Conservation (phyloP, 495 filamentous ascomycete species). For the Penicillium salamii region DNA sequence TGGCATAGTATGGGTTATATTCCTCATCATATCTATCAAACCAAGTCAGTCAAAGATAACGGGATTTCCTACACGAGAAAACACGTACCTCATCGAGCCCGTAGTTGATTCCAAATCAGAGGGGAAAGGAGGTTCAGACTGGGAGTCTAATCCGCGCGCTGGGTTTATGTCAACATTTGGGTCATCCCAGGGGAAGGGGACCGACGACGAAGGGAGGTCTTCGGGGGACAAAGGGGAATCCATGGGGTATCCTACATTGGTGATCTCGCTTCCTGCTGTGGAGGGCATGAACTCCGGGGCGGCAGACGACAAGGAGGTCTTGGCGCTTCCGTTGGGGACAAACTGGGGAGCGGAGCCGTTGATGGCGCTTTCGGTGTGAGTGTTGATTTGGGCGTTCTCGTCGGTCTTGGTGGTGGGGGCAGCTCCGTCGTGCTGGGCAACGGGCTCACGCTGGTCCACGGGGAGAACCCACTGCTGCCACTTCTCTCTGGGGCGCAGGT, state of each 20-base stretch:
- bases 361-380: slow-evolving; percentile 21
- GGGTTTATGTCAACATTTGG: slow-evolving; percentile 50
- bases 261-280: slow-evolving; percentile 32
- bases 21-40: not conserved
- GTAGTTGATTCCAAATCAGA: slow-evolving; percentile 4
- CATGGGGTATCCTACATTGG: slow-evolving; percentile 44
- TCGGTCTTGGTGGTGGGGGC: slow-evolving; percentile 23
- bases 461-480: slow-evolving; percentile 81
- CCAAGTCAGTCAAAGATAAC: not conserved
- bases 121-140: slow-evolving; percentile 3
- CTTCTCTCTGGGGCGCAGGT: slow-evolving; percentile 70
- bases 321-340: slow-evolving; percentile 38
- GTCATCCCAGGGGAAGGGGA: slow-evolving; percentile 46
- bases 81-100: slow-evolving; percentile 13
- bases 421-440: slow-evolving; percentile 60
- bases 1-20: not conserved
- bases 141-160: slow-evolving; percentile 33
- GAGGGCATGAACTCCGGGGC: slow-evolving; percentile 75
- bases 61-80: too few relatives aligned
- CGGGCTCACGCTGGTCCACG: slow-evolving; percentile 56
- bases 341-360: slow-evolving; percentile 34
- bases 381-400: slow-evolving; percentile 26
- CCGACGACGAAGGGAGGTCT: not conserved
- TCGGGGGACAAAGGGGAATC: slow-evolving; percentile 21
- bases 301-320: slow-evolving; percentile 65